Evolutionary conservation across 345 rosid species (phyloP).

Genomic region (Geranium brycei): DNA sequence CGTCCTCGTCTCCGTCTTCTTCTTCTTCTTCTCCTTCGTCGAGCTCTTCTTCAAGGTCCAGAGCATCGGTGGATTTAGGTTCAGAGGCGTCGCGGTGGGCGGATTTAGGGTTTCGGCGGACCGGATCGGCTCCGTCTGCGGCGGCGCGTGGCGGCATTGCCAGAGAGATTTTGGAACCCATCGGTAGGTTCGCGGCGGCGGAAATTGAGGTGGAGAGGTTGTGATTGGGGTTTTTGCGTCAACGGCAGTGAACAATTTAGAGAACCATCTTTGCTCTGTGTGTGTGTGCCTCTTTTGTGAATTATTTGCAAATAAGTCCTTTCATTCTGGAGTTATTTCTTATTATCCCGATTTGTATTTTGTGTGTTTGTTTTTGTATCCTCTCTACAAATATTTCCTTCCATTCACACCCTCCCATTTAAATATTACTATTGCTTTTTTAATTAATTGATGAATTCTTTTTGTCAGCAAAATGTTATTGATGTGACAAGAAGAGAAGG

Average conservation of each 20-base stretch:
- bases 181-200: not conserved
- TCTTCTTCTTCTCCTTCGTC: slow-evolving; percentile 9
- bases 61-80: not conserved
- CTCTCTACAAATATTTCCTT: too few species aligned
- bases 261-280: too few species aligned
- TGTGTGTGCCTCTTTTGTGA: too few species aligned
- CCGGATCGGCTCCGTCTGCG: not conserved
- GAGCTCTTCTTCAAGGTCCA: not conserved
- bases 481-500: too few species aligned
- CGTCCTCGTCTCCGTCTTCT: slow-evolving; percentile 24
- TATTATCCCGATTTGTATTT: too few species aligned
- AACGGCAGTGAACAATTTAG: not conserved
- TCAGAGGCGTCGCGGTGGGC: slow-evolving; percentile 4
- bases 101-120: slow-evolving; percentile 10
- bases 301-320: too few species aligned
- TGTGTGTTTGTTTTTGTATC: too few species aligned
- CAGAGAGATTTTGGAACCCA: not conserved
- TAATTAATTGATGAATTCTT: too few species aligned
- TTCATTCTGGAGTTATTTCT: too few species aligned
- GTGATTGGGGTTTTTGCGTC: not conserved
- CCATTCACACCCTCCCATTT: too few species aligned
- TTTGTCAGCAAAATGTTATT: too few species aligned
- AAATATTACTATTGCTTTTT: too few species aligned
- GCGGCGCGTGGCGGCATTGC: not conserved
- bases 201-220: not conserved